Base-by-base conservation (phyloP, 352 stramenopile genomes). In the Globisporangium paroecandrum region DNA sequence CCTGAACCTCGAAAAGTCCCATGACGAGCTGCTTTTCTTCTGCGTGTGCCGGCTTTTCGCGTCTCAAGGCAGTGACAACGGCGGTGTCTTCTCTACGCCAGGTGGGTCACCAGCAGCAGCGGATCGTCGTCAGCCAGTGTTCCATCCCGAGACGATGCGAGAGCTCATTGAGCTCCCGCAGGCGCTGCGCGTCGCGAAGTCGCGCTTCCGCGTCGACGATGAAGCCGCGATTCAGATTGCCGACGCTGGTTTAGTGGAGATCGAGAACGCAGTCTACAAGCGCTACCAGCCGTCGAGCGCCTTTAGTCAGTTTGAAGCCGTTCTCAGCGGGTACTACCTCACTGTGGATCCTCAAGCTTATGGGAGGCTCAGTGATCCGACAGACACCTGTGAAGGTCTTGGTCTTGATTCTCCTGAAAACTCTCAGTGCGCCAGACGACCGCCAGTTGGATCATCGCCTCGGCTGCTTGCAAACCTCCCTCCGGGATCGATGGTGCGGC, bases 1-100 rank as follows among this genome's bases (percentile, higher is more conserved):
- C 60, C 64, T 90, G 57, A 66, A 64, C 4, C 70, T 71, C 29
- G 78, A 87, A 46, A 69, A 81, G 13, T 78, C 80, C 8, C 70
- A 78, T n/a, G 74, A 83, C 8, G 82, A 94, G 32, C 67, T 92
- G 4, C 53, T 81, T 1, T 91, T 93, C 67, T 89, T 77, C 57
- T 90, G 79, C 58, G 43, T 86, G 43, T 88, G 78, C 53, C 77
- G 80, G 2, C 72, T 78, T 47, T 41, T 90, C 2, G 69, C 70
- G 1, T 59, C 63, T 60, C 25, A 58, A n/a, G 12, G 36, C 18
- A 18, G n/a, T 3, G 46, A 46, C 9, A 36, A 49, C 10, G 41
- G 41, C 15, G 41, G 41, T 22, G 41, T n/a, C 41, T 49, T 49
- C 41, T 22, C 18, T n/a, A 9, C 2, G 41, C 4, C 41, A 22